Conservation (phyloP, 352 stramenopile species). For the Blastocystis sp. region DNA sequence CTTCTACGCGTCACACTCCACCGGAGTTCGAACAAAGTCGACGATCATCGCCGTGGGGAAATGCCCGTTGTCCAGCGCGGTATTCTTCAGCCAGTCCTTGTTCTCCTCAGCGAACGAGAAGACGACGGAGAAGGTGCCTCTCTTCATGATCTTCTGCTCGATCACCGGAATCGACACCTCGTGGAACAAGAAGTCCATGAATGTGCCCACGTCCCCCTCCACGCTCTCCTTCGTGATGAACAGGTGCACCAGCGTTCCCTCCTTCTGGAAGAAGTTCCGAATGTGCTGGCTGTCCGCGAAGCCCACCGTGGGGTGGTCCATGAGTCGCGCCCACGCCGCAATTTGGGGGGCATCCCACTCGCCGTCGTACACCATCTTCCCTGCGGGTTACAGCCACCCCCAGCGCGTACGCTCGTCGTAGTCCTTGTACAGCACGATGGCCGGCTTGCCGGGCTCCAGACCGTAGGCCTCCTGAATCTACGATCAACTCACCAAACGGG, state of each 20-base stretch:
- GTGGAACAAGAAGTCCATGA: constrained; percentile 57
- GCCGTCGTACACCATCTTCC: constrained; percentile 42
- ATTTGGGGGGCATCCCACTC: constrained; percentile 40
- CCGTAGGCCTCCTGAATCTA: constrained; percentile 61
- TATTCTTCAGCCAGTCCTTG: constrained; percentile 23
- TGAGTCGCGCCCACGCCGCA: not conserved
- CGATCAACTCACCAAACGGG: not conserved
- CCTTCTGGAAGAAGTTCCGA: constrained; percentile 40
- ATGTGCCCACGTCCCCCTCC: constrained; percentile 11
- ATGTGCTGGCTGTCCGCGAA: constrained; percentile 41
- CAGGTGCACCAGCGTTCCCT: constrained; percentile 53
- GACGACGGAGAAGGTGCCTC: constrained; percentile 42
- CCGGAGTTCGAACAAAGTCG: constrained; percentile 20
- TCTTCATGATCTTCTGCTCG: constrained; percentile 47
- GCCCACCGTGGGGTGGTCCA: constrained; percentile 39
- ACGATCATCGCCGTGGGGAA: constrained; percentile 29
- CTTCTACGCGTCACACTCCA: not conserved
- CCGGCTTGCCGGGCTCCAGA: not conserved
- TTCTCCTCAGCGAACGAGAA: constrained; percentile 61
- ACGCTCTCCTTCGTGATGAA: constrained; percentile 30
- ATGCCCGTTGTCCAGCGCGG: not conserved
- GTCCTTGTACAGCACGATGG: constrained; percentile 65
- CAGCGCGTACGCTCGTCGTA: constrained; percentile 32
- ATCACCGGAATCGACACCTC: constrained; percentile 39
- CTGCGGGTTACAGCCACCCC: not conserved